These are phyloP conservation scores for Cladosporium sphaerospermum DNA, from an alignment of 2,329 filamentous ascomycete species.

Conservation along the genomic window DNA sequence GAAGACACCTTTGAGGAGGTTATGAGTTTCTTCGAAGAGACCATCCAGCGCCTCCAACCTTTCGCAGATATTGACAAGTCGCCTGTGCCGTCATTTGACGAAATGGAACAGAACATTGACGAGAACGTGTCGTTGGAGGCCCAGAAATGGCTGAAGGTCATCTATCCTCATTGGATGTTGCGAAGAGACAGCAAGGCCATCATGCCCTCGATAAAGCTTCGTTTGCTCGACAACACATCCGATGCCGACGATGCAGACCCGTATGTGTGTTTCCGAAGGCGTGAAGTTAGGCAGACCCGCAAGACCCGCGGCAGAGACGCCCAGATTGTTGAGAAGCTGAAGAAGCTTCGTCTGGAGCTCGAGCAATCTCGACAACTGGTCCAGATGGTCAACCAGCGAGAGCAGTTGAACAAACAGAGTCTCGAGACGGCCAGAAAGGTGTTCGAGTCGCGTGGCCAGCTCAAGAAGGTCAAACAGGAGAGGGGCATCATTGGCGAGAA, in stretches of 20 bases:
- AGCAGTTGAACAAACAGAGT: slow-evolving; percentile 70
- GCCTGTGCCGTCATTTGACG: slow-evolving; percentile 57
- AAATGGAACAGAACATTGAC: slow-evolving; percentile 59
- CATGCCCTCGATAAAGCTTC: slow-evolving; percentile 68
- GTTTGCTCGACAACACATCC: slow-evolving; percentile 74
- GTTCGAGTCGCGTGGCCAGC: slow-evolving; percentile 72
- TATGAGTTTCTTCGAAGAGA: slow-evolving; percentile 92
- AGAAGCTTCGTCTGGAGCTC: slow-evolving; percentile 81
- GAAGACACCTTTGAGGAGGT: slow-evolving; percentile 91
- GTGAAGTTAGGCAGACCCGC: slow-evolving; percentile 87
- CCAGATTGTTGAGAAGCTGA: slow-evolving; percentile 89
- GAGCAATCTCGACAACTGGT: slow-evolving; percentile 82
- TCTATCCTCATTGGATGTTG: slow-evolving; percentile 86
- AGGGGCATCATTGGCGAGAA: slow-evolving; percentile 77
- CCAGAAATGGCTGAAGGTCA: slow-evolving; percentile 61
- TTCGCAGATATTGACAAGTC: slow-evolving; percentile 87
- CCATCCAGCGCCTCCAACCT: slow-evolving; percentile 73
- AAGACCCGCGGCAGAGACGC: slow-evolving; percentile 93
- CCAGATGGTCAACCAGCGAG: slow-evolving; percentile 69
- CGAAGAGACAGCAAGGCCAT: slow-evolving; percentile 65
- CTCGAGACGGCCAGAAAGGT: slow-evolving; percentile 68
- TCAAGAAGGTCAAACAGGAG: slow-evolving; percentile 84
- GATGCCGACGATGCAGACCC: slow-evolving; percentile 95
- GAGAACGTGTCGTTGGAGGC: slow-evolving; percentile 45
- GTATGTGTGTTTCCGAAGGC: slow-evolving; percentile 94